A percentile compares a stretch with the other conserved stretches of the same genome.
Evolutionary conservation across 164 flowering plant genomes (phyloP).

Genomic region (Tinospora cordifolia): DNA sequence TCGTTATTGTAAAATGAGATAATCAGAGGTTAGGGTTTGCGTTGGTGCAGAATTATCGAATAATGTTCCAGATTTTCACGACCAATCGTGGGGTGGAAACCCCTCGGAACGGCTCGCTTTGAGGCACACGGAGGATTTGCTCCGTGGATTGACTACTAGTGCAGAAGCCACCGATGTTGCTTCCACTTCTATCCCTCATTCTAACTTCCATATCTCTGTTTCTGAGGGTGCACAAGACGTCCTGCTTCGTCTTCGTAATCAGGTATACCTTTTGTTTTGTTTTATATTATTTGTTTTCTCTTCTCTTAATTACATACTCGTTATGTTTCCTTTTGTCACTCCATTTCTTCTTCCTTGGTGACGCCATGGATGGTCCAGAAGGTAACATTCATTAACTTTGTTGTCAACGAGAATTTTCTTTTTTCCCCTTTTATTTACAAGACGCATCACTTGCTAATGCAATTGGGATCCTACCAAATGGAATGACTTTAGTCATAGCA

Average conservation of each 20-base stretch:
- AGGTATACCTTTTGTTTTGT: conserved; percentile 26
- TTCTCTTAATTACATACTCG: no score
- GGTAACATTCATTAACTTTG: no score
- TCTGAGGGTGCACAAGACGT: conserved; percentile 38
- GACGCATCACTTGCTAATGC: no score
- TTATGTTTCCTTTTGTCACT: not conserved
- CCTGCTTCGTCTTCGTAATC: conserved; percentile 23
- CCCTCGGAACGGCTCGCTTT: conserved; percentile 46
- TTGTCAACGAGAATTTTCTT: no score
- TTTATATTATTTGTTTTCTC: no score
- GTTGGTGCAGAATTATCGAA: not conserved
- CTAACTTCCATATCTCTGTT: conserved; percentile 21
- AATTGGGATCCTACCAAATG: no score
- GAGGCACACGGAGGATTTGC: conserved; percentile 44
- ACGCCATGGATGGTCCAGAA: no score
- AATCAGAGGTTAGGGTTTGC: not conserved
- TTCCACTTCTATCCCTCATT: not conserved
- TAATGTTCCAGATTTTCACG: not conserved
- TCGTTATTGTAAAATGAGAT: no score
- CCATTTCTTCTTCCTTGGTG: no score
- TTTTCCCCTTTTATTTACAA: no score
- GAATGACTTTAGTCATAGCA: no score
- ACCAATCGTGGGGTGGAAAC: not conserved
- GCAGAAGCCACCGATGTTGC: not conserved
- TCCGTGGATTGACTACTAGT: conserved; percentile 1